Evolutionary conservation across 225 moss, liverwort and hornwort genomes (phyloP), one percentile per base, ranked within the genome.

Genomic region (Pseudisothecium myosuroides): DNA sequence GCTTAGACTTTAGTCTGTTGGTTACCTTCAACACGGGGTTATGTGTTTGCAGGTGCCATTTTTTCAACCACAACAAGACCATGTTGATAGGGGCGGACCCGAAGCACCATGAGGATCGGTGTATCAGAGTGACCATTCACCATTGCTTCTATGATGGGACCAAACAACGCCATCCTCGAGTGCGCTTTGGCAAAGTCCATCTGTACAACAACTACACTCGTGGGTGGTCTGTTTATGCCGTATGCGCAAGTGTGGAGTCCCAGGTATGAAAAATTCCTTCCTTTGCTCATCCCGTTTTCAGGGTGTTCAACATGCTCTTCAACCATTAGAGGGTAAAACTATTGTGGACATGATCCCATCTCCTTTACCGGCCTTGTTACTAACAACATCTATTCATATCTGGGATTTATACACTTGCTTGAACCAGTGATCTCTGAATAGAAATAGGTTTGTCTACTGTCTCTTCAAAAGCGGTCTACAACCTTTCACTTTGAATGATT

Each of bases 71-170:
- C 83, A 91, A 96, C 82, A 96, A 98, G 91, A 96, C 96, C 26
- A 96, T 96, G 93, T 92, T 98, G 88, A 94, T 98, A 60, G 96
- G 96, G 72, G 93, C 95, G 45, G 96, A 98, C 82, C 96, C 98
- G 4, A 96, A 90, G 79, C 95, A 98, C 67, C 52, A 89, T 15
- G 95, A 95, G 19, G 98, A 98, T 87, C 94, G 95, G 26, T 91
- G 91, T 80, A 96, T 96, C 16, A 91, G 95, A 86, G 95, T 98
- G 52, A 96, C 96, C 45, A 95, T 96, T 83, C 98, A 98, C 81
- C 96, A 96, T 89, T 96, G 96, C 90, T 92, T 95, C 49, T 98
- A 94, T 58, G 96, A 96, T 80, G 95, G 93, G 12, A 96, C 95
- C 32, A 90, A 91, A 85, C 96, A 96, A 90, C 94, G 96, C 32